Percentiles rank a stretch among this genome's conserved stretches.
phyloP scores from a whole-genome alignment of 2,329 filamentous ascomycete species.

The Chaetomiaceae sp. region DNA sequence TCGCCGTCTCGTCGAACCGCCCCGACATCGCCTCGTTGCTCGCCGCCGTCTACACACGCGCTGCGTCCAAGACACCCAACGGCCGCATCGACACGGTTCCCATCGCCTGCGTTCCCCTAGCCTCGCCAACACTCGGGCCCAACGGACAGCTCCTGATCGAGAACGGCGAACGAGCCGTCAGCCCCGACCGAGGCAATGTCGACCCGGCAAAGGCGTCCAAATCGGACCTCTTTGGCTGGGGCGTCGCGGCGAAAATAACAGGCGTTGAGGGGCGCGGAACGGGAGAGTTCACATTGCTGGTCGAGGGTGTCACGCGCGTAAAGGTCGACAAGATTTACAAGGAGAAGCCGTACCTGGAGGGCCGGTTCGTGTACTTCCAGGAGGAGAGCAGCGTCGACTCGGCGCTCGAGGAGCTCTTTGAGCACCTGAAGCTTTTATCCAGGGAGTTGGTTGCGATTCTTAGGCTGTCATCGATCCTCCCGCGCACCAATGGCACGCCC shows the following conservation, averaged over 20 bases:
- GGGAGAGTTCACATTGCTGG: constrained; percentile 74
- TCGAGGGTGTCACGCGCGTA: constrained; percentile 79
- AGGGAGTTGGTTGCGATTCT: constrained; percentile 82
- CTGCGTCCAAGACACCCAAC: constrained; percentile 61
- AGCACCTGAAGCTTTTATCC: constrained; percentile 76
- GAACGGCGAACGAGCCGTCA: constrained; percentile 52
- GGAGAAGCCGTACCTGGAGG: constrained; percentile 83
- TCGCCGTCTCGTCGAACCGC: constrained; percentile 73
- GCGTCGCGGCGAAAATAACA: constrained; percentile 73
- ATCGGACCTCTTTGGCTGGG: constrained; percentile 75
- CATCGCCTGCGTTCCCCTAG: constrained; percentile 83
- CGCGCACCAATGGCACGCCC: constrained; percentile 59
- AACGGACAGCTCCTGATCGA: constrained; percentile 74
- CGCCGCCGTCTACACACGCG: constrained; percentile 75
- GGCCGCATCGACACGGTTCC: constrained; percentile 64
- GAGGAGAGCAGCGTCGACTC: constrained; percentile 64
- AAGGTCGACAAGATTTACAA: constrained; percentile 68
- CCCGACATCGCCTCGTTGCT: constrained; percentile 86
- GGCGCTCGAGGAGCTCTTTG: constrained; percentile 67
- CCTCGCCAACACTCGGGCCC: constrained; percentile 66
- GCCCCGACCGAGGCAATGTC: constrained; percentile 43
- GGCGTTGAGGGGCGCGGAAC: constrained; percentile 71
- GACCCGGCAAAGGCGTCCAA: constrained; percentile 59
- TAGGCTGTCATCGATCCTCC: constrained; percentile 77
- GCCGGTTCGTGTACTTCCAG: constrained; percentile 65